Evolutionary conservation across 1,284 basidiomycete genomes (phyloP), one percentile per base, ranked within the genome.

Genomic region (Puccinia polysora): DNA sequence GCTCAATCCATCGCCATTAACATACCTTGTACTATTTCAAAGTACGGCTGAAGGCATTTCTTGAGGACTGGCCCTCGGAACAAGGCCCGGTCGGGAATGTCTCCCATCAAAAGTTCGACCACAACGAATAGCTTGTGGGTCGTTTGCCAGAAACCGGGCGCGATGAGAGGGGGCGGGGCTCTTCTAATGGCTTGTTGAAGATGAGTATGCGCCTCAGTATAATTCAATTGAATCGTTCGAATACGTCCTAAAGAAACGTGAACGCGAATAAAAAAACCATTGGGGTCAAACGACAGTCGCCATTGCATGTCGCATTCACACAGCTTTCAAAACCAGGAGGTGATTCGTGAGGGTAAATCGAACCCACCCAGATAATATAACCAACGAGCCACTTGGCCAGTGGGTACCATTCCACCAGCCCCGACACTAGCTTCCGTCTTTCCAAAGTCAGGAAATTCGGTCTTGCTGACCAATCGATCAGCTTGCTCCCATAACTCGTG

Each of bases 71-170:
- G 88, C 76, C 95, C 89, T 75, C 96, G 85, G 85, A 99, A 98
- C 34, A 92, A 82, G 70, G 87, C 84, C 23, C 96, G 86, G 76
- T 97, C 94, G 0, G 95, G 96, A 60, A 98, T 97, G 79, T 97
- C 95, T 63, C 95, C 95, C 89, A 98, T 98, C 56, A 99, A 83
- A 49, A 99, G 83, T 79, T 97, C 94, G 23, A 97, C 95, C 7
- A 98, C 88, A 50, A 98, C 88, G 77, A 89, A 91, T 76, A 95
- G 88, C 80, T 99, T 97, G 83, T 95, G 90, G 25, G 80, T 79
- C 0, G 91, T 89, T 81, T 98, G 96, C 76, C 91, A 89, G 80
- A 98, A 98, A 0, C 95, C 95, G 0, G 95, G 92, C 0, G 95
- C 96, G 0, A 86, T 85, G 79, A 87, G 89, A 23, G 90, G 85